Percentiles rank a stretch among this genome's conserved stretches.
phyloP scores from a whole-genome alignment of 345 rosid genomes.

The Aquilaria malaccensis region DNA sequence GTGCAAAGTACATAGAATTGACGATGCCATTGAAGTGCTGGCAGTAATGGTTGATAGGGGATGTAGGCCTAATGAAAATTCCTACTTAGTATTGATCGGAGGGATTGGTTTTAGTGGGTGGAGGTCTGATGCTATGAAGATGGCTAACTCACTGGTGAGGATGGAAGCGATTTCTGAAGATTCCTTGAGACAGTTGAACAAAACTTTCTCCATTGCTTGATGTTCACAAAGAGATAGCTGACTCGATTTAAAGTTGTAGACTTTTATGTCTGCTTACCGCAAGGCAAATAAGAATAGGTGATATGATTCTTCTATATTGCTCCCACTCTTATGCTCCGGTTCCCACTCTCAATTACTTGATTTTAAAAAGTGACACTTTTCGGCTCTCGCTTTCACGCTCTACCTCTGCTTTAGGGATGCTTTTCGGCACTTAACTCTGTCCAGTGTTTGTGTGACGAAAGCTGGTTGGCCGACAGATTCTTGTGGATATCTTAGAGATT shows the following conservation, averaged over 20 bases:
- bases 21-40: slow-evolving; percentile 59
- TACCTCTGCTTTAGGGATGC: no score
- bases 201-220: slow-evolving; percentile 39
- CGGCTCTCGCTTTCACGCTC: no score
- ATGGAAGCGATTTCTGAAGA: slow-evolving; percentile 50
- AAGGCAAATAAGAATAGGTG: no score
- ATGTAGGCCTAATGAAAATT: slow-evolving; percentile 74
- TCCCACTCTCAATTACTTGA: no score
- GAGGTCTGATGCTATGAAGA: slow-evolving; percentile 64
- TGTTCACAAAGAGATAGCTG: slow-evolving; percentile 35
- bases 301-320: no score
- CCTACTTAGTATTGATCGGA: slow-evolving; percentile 53
- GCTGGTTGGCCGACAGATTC: no score
- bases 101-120: slow-evolving; percentile 74
- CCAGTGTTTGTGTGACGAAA: no score
- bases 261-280: no score
- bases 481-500: no score
- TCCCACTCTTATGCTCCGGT: no score
- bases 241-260: slow-evolving; percentile 23
- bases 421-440: no score
- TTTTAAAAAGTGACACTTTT: no score
- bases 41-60: slow-evolving; percentile 56
- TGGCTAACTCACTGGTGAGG: slow-evolving; percentile 43
- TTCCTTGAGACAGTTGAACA: slow-evolving; percentile 48
- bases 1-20: slow-evolving; percentile 59